Conservation (phyloP, 345 rosid genomes). For the Aquilaria yunnanensis region DNA sequence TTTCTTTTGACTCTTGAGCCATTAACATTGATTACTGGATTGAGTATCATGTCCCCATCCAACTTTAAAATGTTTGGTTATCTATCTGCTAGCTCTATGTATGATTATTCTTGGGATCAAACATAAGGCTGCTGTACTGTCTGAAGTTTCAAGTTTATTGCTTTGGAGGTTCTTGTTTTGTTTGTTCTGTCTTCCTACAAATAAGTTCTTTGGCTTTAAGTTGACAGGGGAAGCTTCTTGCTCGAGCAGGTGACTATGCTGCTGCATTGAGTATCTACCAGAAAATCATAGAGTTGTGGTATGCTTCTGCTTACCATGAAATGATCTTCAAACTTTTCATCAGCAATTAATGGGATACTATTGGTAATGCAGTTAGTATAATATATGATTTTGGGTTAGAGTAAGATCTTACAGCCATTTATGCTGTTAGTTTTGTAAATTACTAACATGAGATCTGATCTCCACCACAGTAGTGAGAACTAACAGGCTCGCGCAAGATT, state of each 20-base stretch:
- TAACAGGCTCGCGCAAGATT: no score
- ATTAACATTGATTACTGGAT: not conserved
- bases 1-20: not conserved
- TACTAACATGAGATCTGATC: no score
- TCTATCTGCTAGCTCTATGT: not conserved
- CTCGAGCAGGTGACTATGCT: conserved; percentile 61
- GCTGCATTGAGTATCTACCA: conserved; percentile 57
- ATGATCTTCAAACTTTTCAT: conserved; percentile 1
- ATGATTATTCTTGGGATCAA: not conserved
- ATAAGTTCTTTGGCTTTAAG: conserved; percentile 61
- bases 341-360: not conserved
- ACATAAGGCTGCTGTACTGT: not conserved
- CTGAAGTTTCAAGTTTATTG: not conserved
- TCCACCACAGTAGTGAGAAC: no score
- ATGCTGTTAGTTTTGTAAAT: not conserved
- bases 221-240: conserved; percentile 98
- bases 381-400: not conserved
- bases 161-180: conserved; percentile 3
- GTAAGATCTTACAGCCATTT: not conserved
- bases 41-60: not conserved
- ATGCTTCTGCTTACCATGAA: conserved; percentile 20
- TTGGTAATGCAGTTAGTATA: no score
- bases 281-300: conserved; percentile 79
- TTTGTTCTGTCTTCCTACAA: conserved; percentile 25
- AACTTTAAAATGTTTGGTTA: not conserved